Evolutionary conservation across 495 filamentous ascomycete species (phyloP).

Genomic region (Trichoderma gamsii): DNA sequence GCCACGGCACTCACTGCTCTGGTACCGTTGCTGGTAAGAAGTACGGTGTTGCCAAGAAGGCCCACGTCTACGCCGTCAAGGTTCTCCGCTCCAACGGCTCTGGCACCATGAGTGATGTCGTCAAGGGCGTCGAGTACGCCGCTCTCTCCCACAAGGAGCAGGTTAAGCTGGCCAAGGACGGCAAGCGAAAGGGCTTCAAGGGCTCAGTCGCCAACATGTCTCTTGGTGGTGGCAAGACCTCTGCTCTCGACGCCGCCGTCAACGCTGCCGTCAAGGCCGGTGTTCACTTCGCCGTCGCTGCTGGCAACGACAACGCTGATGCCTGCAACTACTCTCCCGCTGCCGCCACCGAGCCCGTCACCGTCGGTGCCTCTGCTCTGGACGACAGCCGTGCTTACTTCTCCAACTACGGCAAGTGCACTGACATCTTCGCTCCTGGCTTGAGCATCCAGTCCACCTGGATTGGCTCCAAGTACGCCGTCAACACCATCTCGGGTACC

Average conservation of each 20-base stretch:
- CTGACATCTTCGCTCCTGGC: slow-evolving; percentile 97
- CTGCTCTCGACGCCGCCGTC: slow-evolving; percentile 81
- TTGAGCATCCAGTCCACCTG: slow-evolving; percentile 96
- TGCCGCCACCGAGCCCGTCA: slow-evolving; percentile 85
- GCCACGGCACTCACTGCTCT: slow-evolving; percentile 98
- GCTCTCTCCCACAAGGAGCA: slow-evolving; percentile 70
- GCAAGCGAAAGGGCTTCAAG: slow-evolving; percentile 93
- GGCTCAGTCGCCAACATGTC: slow-evolving; percentile 99
- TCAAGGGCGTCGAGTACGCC: slow-evolving; percentile 96
- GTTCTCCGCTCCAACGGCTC: slow-evolving; percentile 96
- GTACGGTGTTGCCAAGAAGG: slow-evolving; percentile 99
- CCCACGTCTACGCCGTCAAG: slow-evolving; percentile 93
- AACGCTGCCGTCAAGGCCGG: slow-evolving; percentile 88
- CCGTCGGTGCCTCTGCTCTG: slow-evolving; percentile 90
- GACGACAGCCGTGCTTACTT: slow-evolving; percentile 98
- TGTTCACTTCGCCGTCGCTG: slow-evolving; percentile 95
- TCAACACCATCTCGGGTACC: slow-evolving; percentile 98
- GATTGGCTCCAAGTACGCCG: slow-evolving; percentile 88
- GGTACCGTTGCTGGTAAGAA: slow-evolving; percentile 97
- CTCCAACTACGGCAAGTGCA: slow-evolving; percentile 99
- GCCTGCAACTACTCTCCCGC: slow-evolving; percentile 99
- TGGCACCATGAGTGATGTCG: slow-evolving; percentile 96
- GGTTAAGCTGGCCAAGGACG: slow-evolving; percentile 66
- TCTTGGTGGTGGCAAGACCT: slow-evolving; percentile 92
- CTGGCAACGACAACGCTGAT: slow-evolving; percentile 97